Evolutionary conservation across 345 rosid genomes (phyloP).

Genomic region (Boechera stricta): DNA sequence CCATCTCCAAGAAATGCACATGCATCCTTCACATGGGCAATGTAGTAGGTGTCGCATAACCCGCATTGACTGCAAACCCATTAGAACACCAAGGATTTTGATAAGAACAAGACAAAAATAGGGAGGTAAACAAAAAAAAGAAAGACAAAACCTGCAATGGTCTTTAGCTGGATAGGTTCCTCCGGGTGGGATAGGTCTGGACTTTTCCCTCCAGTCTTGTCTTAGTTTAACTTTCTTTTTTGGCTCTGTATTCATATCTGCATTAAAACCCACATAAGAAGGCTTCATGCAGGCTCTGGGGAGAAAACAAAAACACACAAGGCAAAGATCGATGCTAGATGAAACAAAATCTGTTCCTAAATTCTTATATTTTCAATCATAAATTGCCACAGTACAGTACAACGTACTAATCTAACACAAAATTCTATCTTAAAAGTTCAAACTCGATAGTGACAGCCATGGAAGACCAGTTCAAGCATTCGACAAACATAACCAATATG

Average conservation of each 20-base stretch:
- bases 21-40: conserved; percentile 92
- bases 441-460: conserved; percentile 31
- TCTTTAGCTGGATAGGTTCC: conserved; percentile 95
- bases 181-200: conserved; percentile 87
- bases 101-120: neutral
- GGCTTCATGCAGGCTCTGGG: neutral
- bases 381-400: neutral
- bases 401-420: conserved; percentile 4
- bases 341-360: neutral
- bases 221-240: conserved; percentile 64
- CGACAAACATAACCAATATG: neutral
- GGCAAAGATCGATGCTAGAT: neutral
- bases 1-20: conserved; percentile 98
- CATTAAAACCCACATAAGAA: neutral
- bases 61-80: conserved; percentile 71
- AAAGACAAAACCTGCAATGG: conserved; percentile 75
- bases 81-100: neutral
- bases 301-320: neutral
- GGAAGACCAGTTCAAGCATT: neutral
- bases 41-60: conserved; percentile 88
- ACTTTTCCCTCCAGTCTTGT: conserved; percentile 86
- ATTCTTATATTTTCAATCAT: neutral
- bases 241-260: conserved; percentile 48
- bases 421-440: neutral
- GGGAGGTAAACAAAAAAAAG: neutral